A percentile compares a stretch with the other conserved stretches of the same genome.
Evolutionary conservation across 1,284 basidiomycete genomes (phyloP).

Genomic region (Trichosporon coremiiforme): DNA sequence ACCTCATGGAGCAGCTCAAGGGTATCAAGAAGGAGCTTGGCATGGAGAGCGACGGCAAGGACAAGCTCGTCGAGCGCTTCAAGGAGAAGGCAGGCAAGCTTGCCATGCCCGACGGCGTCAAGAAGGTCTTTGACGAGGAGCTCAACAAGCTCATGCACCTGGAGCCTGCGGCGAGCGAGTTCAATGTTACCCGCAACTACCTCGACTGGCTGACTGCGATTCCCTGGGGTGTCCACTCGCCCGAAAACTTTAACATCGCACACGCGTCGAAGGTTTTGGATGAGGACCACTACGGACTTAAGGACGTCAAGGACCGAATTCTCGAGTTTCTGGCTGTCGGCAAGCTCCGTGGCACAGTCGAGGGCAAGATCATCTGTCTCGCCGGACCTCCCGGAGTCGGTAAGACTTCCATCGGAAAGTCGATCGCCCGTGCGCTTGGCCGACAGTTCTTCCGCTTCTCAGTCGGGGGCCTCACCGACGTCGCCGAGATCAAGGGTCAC

Average conservation of each 20-base stretch:
- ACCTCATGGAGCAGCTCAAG: conserved; percentile 97
- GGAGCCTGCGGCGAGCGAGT: conserved; percentile 90
- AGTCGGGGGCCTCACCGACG: conserved; percentile 94
- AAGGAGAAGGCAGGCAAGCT: conserved; percentile 81
- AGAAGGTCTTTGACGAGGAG: conserved; percentile 97
- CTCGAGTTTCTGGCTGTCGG: conserved; percentile 98
- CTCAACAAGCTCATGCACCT: conserved; percentile 86
- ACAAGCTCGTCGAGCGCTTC: conserved; percentile 96
- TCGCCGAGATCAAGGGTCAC: conserved; percentile 99
- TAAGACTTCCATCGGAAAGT: conserved; percentile 92
- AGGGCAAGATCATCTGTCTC: conserved; percentile 97
- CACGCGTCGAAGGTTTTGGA: conserved; percentile 85
- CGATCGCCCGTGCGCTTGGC: conserved; percentile 57
- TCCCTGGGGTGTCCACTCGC: conserved; percentile 94
- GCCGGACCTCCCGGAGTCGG: conserved; percentile 97
- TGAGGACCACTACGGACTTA: conserved; percentile 94
- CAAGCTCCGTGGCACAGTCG: conserved; percentile 92
- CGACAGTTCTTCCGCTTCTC: conserved; percentile 67
- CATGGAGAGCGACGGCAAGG: conserved; percentile 90
- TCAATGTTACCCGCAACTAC: conserved; percentile 95
- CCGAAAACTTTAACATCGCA: conserved; percentile 87
- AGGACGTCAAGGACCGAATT: conserved; percentile 95
- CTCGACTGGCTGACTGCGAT: conserved; percentile 95
- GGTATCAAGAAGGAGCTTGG: conserved; percentile 99
- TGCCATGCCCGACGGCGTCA: conserved; percentile 89